Conservation (phyloP, 2,329 filamentous ascomycete genomes). For the Hypoxylon sp. region DNA sequence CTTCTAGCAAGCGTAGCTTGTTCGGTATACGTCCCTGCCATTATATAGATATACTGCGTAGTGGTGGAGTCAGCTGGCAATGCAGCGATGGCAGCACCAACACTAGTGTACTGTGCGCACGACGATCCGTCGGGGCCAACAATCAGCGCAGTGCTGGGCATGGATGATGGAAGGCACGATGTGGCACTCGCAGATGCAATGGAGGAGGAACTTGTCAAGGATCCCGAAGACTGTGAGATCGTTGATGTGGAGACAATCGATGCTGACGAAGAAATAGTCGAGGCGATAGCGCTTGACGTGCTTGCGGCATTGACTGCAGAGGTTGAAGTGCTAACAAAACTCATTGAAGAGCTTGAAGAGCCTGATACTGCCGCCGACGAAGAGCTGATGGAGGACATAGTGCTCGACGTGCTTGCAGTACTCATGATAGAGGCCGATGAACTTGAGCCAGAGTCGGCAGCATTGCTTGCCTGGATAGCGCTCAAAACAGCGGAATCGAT, state of each 20-base stretch:
- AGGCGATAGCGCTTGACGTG: neutral
- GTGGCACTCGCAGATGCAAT: neutral
- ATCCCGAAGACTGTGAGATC: neutral
- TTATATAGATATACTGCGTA: neutral
- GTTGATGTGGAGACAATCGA: neutral
- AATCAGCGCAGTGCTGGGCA: neutral
- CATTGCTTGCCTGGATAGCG: neutral
- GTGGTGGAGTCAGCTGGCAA: neutral
- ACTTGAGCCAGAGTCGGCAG: neutral
- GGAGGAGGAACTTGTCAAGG: neutral
- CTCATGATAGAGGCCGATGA: neutral
- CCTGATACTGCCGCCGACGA: neutral
- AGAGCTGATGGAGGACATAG: no score
- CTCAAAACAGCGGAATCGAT: neutral
- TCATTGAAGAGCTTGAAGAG: neutral
- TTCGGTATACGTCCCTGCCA: neutral
- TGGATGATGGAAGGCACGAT: neutral
- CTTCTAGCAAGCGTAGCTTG: neutral
- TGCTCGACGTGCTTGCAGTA: neutral
- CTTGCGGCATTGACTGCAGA: neutral
- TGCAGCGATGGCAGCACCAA: neutral
- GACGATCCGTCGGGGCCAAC: neutral
- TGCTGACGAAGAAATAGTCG: neutral
- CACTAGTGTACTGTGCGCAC: neutral
- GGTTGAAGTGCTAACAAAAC: neutral